These are phyloP conservation scores for Trypanosoma vivax DNA, from an alignment of 208 protist species.

Conservation along the genomic window DNA sequence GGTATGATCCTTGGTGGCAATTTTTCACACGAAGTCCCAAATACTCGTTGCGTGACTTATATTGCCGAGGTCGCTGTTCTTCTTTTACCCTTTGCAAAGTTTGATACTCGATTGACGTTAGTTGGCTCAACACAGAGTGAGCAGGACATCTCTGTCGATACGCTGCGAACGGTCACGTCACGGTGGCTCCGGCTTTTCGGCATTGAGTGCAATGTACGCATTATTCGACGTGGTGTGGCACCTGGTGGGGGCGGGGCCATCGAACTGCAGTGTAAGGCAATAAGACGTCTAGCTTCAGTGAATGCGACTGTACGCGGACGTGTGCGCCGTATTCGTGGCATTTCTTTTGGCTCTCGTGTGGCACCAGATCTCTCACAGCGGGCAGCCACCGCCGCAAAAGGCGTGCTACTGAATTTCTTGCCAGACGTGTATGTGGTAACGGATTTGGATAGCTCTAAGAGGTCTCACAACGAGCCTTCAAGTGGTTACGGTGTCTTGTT, in stretches of 20 bases:
- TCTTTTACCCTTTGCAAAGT: conserved; percentile 88
- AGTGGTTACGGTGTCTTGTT: conserved; percentile 89
- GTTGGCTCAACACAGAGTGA: conserved; percentile 81
- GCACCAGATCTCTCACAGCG: conserved; percentile 85
- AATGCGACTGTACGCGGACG: conserved; percentile 63
- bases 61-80: conserved; percentile 79
- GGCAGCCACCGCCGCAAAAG: conserved; percentile 80
- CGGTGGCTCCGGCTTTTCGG: conserved; percentile 87
- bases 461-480: conserved; percentile 28
- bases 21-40: conserved; percentile 83
- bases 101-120: conserved; percentile 79
- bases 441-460: conserved; percentile 74
- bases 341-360: conserved; percentile 84
- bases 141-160: conserved; percentile 83
- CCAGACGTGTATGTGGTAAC: conserved; percentile 91
- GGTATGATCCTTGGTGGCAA: conserved; percentile 88
- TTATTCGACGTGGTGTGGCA: conserved; percentile 75
- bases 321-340: conserved; percentile 88
- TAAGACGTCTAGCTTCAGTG: conserved; percentile 70
- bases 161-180: conserved; percentile 83
- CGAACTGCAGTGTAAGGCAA: conserved; percentile 58
- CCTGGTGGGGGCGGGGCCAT: conserved; percentile 86
- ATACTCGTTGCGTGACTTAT: conserved; percentile 77
- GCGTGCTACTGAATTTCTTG: conserved; percentile 81
- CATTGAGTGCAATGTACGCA: conserved; percentile 65